These are phyloP conservation scores for Speleostelium caveatum DNA, from an alignment of 78 protist genomes.

Conservation along the genomic window DNA sequence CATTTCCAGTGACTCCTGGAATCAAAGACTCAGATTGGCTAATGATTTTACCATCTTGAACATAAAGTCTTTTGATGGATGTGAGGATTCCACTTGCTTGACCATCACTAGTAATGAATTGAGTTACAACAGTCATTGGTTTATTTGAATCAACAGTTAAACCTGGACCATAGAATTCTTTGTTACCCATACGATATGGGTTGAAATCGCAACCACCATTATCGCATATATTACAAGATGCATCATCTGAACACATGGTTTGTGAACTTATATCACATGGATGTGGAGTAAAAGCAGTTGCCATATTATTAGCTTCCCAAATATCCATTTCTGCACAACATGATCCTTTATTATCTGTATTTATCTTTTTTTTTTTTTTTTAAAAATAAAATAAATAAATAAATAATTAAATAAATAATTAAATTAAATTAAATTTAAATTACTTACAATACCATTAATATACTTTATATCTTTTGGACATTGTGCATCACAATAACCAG, in stretches of 20 bases:
- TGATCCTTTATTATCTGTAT: conserved; percentile 60
- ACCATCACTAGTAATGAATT: conserved; percentile 84
- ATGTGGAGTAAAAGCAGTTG: conserved; percentile 87
- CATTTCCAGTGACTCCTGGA: conserved; percentile 29
- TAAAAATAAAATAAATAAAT: background rate
- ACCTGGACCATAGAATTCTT: conserved; percentile 72
- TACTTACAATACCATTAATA: conserved; percentile 63
- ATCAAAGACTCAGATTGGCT: conserved; percentile 15
- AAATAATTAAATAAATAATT: no score
- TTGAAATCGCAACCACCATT: conserved; percentile 86
- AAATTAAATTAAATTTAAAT: no score
- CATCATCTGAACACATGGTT: conserved; percentile 38
- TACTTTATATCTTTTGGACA: conserved; percentile 88
- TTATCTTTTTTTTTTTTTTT: conserved; percentile 41
- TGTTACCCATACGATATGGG: conserved; percentile 83
- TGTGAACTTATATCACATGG: conserved; percentile 40
- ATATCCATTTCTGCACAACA: conserved; percentile 89
- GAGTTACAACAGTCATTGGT: conserved; percentile 85
- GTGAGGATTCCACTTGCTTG: conserved; percentile 62
- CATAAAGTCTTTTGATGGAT: conserved; percentile 80
- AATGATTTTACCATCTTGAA: conserved; percentile 79
- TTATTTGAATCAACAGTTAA: conserved; percentile 55
- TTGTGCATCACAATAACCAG: conserved; percentile 91
- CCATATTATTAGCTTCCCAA: conserved; percentile 85
- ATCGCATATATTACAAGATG: conserved; percentile 74